Evolutionary conservation across 106 monocot species (phyloP).

Genomic region (Apostasia shenzhenica): DNA sequence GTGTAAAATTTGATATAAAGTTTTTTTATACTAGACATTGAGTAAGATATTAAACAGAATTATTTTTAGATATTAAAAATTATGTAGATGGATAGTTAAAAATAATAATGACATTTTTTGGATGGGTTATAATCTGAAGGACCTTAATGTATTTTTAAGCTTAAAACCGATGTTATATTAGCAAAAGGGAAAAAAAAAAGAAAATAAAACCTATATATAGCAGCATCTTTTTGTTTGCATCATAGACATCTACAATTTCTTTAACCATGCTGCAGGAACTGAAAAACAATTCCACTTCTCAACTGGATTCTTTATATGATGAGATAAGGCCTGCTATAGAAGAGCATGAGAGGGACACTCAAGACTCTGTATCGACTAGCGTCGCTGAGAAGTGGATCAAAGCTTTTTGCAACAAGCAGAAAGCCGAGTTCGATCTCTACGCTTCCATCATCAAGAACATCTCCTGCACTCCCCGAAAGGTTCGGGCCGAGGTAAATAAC

Average conservation of each 20-base stretch:
- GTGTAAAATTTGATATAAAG: too few relatives aligned
- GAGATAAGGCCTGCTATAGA: slow-evolving; percentile 88
- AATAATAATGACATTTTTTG: too few relatives aligned
- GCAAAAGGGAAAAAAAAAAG: too few relatives aligned
- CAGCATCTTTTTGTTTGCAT: too few relatives aligned
- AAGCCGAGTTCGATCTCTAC: slow-evolving; percentile 71
- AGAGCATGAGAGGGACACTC: slow-evolving; percentile 85
- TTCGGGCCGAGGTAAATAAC: slow-evolving; percentile 2
- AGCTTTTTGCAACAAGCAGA: slow-evolving; percentile 61
- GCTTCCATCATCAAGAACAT: slow-evolving; percentile 54
- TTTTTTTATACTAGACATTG: too few relatives aligned
- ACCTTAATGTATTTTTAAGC: too few relatives aligned
- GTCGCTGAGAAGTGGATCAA: slow-evolving; percentile 86
- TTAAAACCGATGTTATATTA: too few relatives aligned
- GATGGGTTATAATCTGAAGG: too few relatives aligned
- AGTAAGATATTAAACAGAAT: too few relatives aligned
- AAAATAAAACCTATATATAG: too few relatives aligned
- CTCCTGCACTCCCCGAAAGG: slow-evolving; percentile 25
- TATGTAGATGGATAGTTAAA: too few relatives aligned
- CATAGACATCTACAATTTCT: neutral
- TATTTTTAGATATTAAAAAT: too few relatives aligned
- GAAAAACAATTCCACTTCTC: slow-evolving; percentile 33
- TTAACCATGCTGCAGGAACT: slow-evolving; percentile 30
- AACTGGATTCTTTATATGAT: slow-evolving; percentile 54
- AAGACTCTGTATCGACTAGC: slow-evolving; percentile 63